Conservation (phyloP, 2,329 filamentous ascomycete species). For the Incumbomyces lentus region DNA sequence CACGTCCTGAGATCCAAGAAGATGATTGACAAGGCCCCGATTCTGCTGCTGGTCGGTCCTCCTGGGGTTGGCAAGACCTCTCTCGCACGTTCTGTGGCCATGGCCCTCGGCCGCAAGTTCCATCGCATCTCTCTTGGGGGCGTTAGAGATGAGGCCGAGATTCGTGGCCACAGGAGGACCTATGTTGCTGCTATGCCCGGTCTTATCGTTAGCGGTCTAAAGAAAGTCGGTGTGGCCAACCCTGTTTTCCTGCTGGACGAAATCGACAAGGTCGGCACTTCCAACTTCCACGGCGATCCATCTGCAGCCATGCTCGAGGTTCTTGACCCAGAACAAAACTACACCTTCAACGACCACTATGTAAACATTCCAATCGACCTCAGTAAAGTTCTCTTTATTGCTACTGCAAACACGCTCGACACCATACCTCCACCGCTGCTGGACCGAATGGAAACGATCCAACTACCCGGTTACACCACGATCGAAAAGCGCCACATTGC, state of each 20-base stretch:
- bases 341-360: conserved; percentile 91
- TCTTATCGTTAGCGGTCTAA: conserved; percentile 80
- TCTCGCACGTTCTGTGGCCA: conserved; percentile 83
- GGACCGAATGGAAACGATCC: conserved; percentile 94
- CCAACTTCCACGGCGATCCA: conserved; percentile 89
- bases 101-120: conserved; percentile 86
- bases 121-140: conserved; percentile 94
- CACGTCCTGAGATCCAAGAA: conserved; percentile 69
- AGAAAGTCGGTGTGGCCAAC: conserved; percentile 91
- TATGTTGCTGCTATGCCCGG: conserved; percentile 99
- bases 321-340: conserved; percentile 91
- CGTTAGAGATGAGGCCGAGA: conserved; percentile 92
- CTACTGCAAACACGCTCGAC: conserved; percentile 87
- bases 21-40: conserved; percentile 90
- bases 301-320: conserved; percentile 97
- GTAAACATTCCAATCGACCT: conserved; percentile 91
- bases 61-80: conserved; percentile 95
- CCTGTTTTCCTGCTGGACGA: conserved; percentile 93
- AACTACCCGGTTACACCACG: conserved; percentile 88
- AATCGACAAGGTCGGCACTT: conserved; percentile 89
- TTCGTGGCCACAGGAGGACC: conserved; percentile 84
- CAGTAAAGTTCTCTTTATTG: conserved; percentile 94
- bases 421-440: conserved; percentile 89
- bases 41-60: conserved; percentile 82
- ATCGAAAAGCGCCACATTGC: conserved; percentile 96